Evolutionary conservation across 2,329 filamentous ascomycete species (phyloP).

Genomic region (Nannizziopsis barbatae): DNA sequence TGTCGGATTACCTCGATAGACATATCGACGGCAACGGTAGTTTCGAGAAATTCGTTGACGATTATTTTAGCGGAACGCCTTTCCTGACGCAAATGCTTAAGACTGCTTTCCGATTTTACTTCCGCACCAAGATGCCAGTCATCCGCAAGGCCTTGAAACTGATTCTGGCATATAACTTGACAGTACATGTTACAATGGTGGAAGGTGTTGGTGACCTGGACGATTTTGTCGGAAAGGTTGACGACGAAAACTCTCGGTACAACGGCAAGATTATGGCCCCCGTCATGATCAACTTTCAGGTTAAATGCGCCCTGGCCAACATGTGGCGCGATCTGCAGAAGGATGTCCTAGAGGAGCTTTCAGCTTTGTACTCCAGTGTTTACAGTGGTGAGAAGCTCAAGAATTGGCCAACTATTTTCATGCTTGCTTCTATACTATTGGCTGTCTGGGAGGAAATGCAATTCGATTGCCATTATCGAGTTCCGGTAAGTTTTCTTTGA

Average conservation of each 20-base stretch:
- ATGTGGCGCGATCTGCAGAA: conserved; percentile 98
- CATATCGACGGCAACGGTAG: conserved; percentile 83
- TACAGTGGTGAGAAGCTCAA: conserved; percentile 96
- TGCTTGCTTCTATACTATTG: conserved; percentile 83
- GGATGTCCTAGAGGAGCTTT: conserved; percentile 89
- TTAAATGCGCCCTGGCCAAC: conserved; percentile 92
- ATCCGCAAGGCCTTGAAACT: conserved; percentile 93
- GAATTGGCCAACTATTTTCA: conserved; percentile 99
- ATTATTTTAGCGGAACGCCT: conserved; percentile 89
- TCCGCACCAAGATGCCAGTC: conserved; percentile 74
- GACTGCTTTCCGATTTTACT: conserved; percentile 87
- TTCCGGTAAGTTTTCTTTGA: conserved; percentile 43
- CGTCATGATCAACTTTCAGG: conserved; percentile 99
- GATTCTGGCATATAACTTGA: conserved; percentile 90
- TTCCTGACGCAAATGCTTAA: conserved; percentile 95
- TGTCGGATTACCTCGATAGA: conserved; percentile 88
- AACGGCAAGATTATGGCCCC: conserved; percentile 83
- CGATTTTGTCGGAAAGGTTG: conserved; percentile 66
- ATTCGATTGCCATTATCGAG: conserved; percentile 93
- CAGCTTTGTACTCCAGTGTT: conserved; percentile 85
- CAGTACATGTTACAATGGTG: conserved; percentile 85
- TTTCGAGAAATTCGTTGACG: conserved; percentile 87
- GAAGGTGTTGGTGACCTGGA: conserved; percentile 68
- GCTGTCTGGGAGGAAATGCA: conserved; percentile 98
- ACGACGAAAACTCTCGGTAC: conserved; percentile 76